These are phyloP conservation scores for Zoysia pacifica DNA, from an alignment of 176 grass and related monocot genomes.

Conservation along the genomic window DNA sequence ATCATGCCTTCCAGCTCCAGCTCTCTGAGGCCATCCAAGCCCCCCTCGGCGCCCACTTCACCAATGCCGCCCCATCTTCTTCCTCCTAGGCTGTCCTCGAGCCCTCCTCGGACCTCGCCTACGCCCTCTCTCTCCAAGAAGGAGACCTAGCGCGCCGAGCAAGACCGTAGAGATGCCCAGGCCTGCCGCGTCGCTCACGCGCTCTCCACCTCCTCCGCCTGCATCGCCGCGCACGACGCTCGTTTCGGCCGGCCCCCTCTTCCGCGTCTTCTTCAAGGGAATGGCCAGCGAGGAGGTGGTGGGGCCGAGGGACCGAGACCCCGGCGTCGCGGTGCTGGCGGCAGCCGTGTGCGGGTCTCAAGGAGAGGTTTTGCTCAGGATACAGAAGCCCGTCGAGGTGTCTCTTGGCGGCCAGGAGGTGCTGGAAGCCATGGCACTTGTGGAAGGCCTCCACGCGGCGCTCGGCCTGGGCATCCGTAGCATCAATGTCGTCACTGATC, in stretches of 20 bases:
- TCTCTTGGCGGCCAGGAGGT: neutral
- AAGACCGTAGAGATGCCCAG: constrained; percentile 28
- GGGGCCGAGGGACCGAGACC: neutral
- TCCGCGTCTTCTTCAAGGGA: neutral
- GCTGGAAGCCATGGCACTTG: neutral
- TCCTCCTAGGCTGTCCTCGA: too few species aligned
- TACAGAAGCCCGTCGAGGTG: neutral
- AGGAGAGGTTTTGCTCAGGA: neutral
- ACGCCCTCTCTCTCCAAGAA: neutral
- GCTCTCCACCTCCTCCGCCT: constrained; percentile 33
- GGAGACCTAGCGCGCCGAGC: constrained; percentile 24
- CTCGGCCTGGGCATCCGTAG: neutral
- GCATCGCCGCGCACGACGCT: constrained; percentile 41
- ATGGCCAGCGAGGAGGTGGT: neutral
- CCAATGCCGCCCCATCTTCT: too few species aligned
- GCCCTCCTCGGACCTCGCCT: neutral
- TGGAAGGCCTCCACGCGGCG: neutral
- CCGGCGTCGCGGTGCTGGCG: neutral
- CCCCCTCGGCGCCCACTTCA: too few species aligned
- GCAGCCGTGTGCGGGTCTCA: neutral
- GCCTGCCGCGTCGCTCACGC: constrained; percentile 27
- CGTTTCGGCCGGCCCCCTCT: neutral
- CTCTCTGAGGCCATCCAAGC: neutral
- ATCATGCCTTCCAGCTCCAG: neutral
- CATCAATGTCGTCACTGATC: neutral